phyloP scores from a whole-genome alignment of 495 filamentous ascomycete species.

The Emericellopsis terricola region DNA sequence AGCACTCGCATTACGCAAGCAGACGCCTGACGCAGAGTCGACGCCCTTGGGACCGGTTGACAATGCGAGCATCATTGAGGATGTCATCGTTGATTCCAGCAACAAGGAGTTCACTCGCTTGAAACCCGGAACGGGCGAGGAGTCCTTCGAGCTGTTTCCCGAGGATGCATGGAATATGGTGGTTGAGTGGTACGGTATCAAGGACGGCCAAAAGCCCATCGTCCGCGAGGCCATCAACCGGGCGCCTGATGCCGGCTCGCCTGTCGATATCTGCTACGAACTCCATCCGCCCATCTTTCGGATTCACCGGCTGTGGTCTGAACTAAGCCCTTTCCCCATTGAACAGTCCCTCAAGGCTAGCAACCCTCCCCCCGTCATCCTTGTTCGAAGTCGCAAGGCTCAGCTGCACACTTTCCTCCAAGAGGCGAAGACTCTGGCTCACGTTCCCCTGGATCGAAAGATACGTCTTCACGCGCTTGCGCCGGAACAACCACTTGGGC shows the following conservation, averaged over 20 bases:
- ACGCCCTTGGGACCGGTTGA: slow-evolving; percentile 61
- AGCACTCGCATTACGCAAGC: slow-evolving; percentile 45
- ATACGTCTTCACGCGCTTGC: slow-evolving; percentile 48
- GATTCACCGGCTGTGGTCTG: slow-evolving; percentile 54
- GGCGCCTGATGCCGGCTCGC: slow-evolving; percentile 28
- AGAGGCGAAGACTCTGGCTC: slow-evolving; percentile 43
- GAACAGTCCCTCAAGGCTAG: slow-evolving; percentile 35
- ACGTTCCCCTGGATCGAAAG: slow-evolving; percentile 48
- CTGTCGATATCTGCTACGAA: slow-evolving; percentile 64
- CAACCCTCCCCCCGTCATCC: slow-evolving; percentile 36
- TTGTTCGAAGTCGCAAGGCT: slow-evolving; percentile 51
- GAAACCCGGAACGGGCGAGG: slow-evolving; percentile 45
- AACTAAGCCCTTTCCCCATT: slow-evolving; percentile 33
- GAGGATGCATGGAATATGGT: slow-evolving; percentile 66
- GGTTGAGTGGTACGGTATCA: slow-evolving; percentile 64
- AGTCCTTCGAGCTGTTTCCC: slow-evolving; percentile 65
- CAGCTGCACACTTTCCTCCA: slow-evolving; percentile 56
- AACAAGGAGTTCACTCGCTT: slow-evolving; percentile 52
- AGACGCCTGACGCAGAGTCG: slow-evolving; percentile 25
- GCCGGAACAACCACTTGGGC: not conserved
- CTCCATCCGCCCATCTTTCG: slow-evolving; percentile 73
- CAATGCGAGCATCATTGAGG: slow-evolving; percentile 52
- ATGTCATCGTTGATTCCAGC: slow-evolving; percentile 25
- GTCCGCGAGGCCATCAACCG: slow-evolving; percentile 64
- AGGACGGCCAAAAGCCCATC: slow-evolving; percentile 51